phyloP scores from a whole-genome alignment of 768 basidiomycete genomes.

The Psilocybe subaeruginosa region DNA sequence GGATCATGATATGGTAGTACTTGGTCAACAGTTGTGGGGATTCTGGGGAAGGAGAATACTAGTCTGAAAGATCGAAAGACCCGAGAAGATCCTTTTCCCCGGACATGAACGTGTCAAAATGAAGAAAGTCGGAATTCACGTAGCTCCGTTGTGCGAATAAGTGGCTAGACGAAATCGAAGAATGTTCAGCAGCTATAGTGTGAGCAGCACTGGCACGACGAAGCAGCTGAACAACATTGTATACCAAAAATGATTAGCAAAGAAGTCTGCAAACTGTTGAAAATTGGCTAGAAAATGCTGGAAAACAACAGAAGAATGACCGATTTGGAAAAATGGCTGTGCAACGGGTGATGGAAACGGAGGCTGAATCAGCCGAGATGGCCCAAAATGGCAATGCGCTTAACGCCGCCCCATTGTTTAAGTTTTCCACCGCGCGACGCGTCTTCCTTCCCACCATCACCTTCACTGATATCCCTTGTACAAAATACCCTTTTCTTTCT shows the following conservation, averaged over 20 bases:
- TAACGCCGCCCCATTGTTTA: conserved; percentile 23
- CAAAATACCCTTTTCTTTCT: conserved; percentile 30
- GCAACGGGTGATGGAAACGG: conserved; percentile 16
- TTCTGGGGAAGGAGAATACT: not conserved
- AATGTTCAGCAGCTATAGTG: not conserved
- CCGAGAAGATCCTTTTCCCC: not conserved
- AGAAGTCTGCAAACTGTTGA: too few relatives aligned
- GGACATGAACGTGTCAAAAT: not conserved
- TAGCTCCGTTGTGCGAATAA: not conserved
- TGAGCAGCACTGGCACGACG: not conserved
- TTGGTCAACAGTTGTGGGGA: not conserved
- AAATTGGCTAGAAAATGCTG: not conserved
- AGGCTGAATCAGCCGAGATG: conserved; percentile 21
- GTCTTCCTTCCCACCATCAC: conserved; percentile 31
- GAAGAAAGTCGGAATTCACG: not conserved
- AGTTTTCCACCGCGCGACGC: conserved; percentile 23
- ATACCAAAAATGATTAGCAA: too few relatives aligned
- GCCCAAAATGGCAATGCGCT: conserved; percentile 19
- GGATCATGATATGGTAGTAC: not conserved
- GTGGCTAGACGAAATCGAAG: not conserved
- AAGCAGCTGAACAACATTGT: too few relatives aligned
- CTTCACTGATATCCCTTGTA: conserved; percentile 22
- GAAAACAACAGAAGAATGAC: not conserved
- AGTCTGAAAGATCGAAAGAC: not conserved
- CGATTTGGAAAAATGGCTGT: not conserved